Conservation (phyloP, 768 basidiomycete species). For the Trametes elegans region DNA sequence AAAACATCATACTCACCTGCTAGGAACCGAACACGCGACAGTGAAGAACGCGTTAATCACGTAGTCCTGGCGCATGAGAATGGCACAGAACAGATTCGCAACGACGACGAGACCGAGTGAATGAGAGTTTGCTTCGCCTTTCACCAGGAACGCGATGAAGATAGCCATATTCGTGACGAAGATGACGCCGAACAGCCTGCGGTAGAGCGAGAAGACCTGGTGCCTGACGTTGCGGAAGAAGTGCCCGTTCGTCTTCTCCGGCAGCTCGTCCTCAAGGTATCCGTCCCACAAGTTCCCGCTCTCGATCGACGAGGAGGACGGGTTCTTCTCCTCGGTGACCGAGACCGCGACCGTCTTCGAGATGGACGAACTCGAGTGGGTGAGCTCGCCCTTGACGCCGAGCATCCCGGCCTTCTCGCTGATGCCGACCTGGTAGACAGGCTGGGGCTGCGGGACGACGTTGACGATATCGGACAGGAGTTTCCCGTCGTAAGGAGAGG, state of each 20-base stretch:
- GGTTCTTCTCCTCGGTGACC: constrained; percentile 27
- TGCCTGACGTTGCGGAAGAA: constrained; percentile 52
- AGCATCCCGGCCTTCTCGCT: constrained; percentile 31
- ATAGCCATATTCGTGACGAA: constrained; percentile 50
- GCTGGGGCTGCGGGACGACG: constrained; percentile 25
- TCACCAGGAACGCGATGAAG: constrained; percentile 37
- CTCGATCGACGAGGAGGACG: constrained; percentile 26
- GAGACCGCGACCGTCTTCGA: constrained; percentile 21
- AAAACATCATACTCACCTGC: constrained; percentile 36
- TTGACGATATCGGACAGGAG: constrained; percentile 22
- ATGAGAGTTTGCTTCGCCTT: constrained; percentile 29
- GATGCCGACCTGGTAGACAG: constrained; percentile 27
- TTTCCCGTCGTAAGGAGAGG: constrained; percentile 23
- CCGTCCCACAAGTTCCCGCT: constrained; percentile 44
- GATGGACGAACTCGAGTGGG: constrained; percentile 23
- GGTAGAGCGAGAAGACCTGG: constrained; percentile 53
- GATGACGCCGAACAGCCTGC: constrained; percentile 52
- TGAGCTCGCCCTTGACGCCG: neutral
- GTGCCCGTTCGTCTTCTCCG: constrained; percentile 49
- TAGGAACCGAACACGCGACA: constrained; percentile 47
- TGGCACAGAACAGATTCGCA: constrained; percentile 43
- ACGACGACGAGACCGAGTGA: constrained; percentile 38
- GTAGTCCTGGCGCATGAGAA: constrained; percentile 49
- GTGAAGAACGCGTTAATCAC: constrained; percentile 59
- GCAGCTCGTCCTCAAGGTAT: constrained; percentile 48